Evolutionary conservation across 441 rosid species (phyloP), one percentile per base, ranked within the genome.

Genomic region (Sinapis alba): DNA sequence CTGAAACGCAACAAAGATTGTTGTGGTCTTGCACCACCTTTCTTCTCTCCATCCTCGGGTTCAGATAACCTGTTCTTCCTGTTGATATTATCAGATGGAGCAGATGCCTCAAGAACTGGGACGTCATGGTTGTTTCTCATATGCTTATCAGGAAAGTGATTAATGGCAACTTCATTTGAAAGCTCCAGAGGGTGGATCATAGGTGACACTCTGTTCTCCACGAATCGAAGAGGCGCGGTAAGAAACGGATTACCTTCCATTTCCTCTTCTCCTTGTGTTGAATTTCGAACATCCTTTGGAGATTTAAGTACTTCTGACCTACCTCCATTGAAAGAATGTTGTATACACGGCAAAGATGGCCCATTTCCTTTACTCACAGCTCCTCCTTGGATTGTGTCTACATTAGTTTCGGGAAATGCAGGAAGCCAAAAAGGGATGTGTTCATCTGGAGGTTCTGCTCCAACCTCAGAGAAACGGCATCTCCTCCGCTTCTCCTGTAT

Each of bases 371-470:
- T 65, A 30, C 68, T 68, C 16, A 65, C 82, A 62, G 53, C 83
- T 45, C 68, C 79, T 24, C 34, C 73, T 30, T 84, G 84, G 59
- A 30, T 50, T 68, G 74, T 80, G 19, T 61, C 84, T 56, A 71
- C 86, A 75, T 73, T 76, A 71, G 16, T 78, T 6, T 53, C 86
- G 20, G 97, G 96, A 79, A 41, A 41, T 41, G 50, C 15, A 41
- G 50, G 50, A 88, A 74, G 78, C 98, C 98, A 94, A 75, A 75
- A 74, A 3, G 98, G 97, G 73, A 94, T 90, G 61, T 91, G 93
- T 59, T 88, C 88, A 47, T 61, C 77, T 32, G 89, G 92, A 83
- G 92, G 89, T 77, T 82, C 91, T 76, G 69, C 84, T 38, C 90
- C 92, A 77, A 79, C 76, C 72, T 73, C 86, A 53, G 45, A 65